Evolutionary conservation across 306 rosid genomes (phyloP), one percentile per base, ranked within the genome.

Genomic region (Crataegus laevigata): DNA sequence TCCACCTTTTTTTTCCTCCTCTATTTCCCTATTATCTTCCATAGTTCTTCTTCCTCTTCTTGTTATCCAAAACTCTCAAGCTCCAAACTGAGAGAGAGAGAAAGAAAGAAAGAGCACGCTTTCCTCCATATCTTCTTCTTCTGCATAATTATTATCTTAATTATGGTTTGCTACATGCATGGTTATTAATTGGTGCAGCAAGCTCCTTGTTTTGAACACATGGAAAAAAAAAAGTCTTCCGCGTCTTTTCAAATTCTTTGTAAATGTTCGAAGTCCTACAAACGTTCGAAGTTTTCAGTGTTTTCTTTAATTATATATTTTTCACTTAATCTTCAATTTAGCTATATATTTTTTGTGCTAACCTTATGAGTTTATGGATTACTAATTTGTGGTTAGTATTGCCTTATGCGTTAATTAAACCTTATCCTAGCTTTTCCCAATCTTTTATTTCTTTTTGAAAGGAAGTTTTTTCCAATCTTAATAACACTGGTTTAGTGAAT

Each of bases 21-120:
- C 22, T 34, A 64, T 61, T 73, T 36, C 68, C 77, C 80, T 88
- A 45, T 84, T 88, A 70, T 84, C 45, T 40, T 40, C 45, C 45
- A 10, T 40, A 8, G 45, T 38, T 40, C 12, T 11, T 42, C 47
- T 42, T 42, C 47, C 14, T 42, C 47, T 42, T 14, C 47, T 42
- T 14, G 47, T 42, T 42, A 42, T 42, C 47, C 91, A 89, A 59
- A 57, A 75, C 74, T 79, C 84, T 77, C 71, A 84, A 81, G 29
- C 66, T 43, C 81, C 68, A 73, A 34, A 74, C 80, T 79, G 72
- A 13, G 24, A 28, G 51, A 74, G 30, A 42, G 47, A 42, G 45
- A 40, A 4, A 42, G 45, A 42, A 42, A 11, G 45, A 42, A 42
- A 42, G 64, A 29, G 38, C 38, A 34, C 0, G 30, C 72, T 54